Evolutionary conservation across 495 filamentous ascomycete genomes (phyloP), one percentile per base, ranked within the genome.

Genomic region (Saxispiralis lemnorum): DNA sequence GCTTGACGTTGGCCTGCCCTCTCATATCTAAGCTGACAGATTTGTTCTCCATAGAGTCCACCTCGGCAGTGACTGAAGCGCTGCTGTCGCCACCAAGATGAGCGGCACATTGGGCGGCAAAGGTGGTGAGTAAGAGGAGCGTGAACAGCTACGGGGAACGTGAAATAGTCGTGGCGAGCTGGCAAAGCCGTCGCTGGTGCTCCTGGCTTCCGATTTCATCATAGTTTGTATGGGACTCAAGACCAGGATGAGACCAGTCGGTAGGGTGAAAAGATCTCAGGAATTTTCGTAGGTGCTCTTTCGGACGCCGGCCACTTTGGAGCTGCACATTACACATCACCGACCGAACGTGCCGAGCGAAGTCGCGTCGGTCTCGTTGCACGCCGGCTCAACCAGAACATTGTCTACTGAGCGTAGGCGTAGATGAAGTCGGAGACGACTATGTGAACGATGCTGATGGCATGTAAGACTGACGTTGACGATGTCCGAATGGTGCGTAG

Each of bases 371-470:
- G 4, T 45, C 30, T 7, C 41, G 31, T 40, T 31, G 39, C 28
- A 50, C 16, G 17, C n/a, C 1, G 47, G 47, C 33, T 50, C 47
- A 6, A 41, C 13, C 7, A 50, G 38, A 6, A 13, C 37, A 20
- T 37, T 42, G 21, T 40, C 35, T 12, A 21, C 16, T 43, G 43
- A 51, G 18, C 48, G 48, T 11, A 51, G 43, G 6, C 31, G 17
- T 9, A 51, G 43, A 2, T 46, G 32, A 46, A 38, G 16, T 42
- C n/a, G 9, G 43, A 37, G 38, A 51, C 45, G 43, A 51, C 30
- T 6, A 43, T 16, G 7, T 42, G 48, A 1, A 51, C 12, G 31
- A 41, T 30, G 5, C 43, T 11, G 48, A 15, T 14, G n/a, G 35
- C 43, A 41, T 6, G 40, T 44, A 6, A 46, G 43, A 15, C 36